A percentile compares a stretch with the other conserved stretches of the same genome.
These are phyloP conservation scores for Eutrema heterophyllum DNA, from an alignment of 345 rosid species.

Conservation along the genomic window DNA sequence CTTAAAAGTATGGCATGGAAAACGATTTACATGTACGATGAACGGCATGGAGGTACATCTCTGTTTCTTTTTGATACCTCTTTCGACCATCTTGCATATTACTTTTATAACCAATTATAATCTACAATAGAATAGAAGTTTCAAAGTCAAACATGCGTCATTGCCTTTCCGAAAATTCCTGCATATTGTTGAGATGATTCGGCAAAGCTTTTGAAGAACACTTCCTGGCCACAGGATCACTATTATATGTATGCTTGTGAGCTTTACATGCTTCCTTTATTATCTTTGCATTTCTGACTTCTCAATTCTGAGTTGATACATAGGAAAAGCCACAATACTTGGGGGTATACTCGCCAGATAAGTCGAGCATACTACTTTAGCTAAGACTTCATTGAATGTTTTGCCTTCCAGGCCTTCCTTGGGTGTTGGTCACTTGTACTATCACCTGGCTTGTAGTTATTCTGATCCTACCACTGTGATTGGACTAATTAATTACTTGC, in stretches of 20 bases:
- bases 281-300: neutral
- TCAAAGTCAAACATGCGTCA: neutral
- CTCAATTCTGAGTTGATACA: neutral
- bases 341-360: neutral
- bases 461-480: constrained; percentile 3
- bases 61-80: neutral
- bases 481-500: neutral
- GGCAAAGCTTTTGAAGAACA: no score
- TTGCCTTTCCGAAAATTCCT: neutral
- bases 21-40: constrained; percentile 72
- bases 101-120: neutral
- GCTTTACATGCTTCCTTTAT: neutral
- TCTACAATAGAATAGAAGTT: neutral
- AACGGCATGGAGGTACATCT: constrained; percentile 66
- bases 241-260: no score
- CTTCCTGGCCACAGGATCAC: no score
- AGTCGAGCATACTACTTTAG: neutral
- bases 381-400: neutral
- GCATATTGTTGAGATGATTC: neutral
- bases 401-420: constrained; percentile 5
- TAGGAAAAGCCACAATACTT: neutral
- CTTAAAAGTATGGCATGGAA: constrained; percentile 66
- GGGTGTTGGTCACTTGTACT: neutral
- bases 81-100: neutral
- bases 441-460: constrained; percentile 16